Evolutionary conservation across 2,329 filamentous ascomycete species (phyloP).

Genomic region (Colletotrichum acutatum): DNA sequence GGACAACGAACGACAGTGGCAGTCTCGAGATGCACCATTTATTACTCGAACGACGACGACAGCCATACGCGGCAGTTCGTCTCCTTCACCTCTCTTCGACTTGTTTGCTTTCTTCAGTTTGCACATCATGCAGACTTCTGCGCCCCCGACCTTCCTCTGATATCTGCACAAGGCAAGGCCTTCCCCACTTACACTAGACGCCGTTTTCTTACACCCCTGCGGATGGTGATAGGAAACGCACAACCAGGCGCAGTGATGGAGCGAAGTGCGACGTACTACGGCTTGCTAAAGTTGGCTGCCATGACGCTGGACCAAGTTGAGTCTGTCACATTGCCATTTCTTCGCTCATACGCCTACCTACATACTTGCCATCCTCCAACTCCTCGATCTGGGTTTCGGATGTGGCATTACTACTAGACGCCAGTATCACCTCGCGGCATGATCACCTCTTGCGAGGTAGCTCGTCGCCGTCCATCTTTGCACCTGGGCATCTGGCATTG

Average conservation of each 20-base stretch:
- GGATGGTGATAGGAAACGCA: not conserved
- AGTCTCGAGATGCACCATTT: constrained; percentile 17
- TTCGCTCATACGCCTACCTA: too few species aligned
- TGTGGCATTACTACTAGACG: not conserved
- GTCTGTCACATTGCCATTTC: not conserved
- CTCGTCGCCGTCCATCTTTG: not conserved
- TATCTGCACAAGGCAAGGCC: not conserved
- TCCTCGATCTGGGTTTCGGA: not conserved
- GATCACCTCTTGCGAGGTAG: not conserved
- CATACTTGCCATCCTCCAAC: not conserved
- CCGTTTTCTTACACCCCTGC: not conserved
- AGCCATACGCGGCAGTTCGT: not conserved
- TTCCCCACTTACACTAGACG: constrained; percentile 21
- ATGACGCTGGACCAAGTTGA: not conserved
- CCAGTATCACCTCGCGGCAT: not conserved
- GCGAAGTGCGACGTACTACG: not conserved
- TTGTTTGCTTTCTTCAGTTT: not conserved
- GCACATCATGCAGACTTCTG: not conserved
- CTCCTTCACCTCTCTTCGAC: not conserved
- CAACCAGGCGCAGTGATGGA: not conserved
- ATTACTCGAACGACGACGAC: constrained; percentile 13
- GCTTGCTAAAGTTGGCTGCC: not conserved
- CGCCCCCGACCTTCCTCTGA: not conserved
- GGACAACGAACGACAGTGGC: constrained; percentile 25
- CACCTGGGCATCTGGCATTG: not conserved